These are phyloP conservation scores for Glycine tomentella DNA, from an alignment of 306 rosid species.

Conservation along the genomic window DNA sequence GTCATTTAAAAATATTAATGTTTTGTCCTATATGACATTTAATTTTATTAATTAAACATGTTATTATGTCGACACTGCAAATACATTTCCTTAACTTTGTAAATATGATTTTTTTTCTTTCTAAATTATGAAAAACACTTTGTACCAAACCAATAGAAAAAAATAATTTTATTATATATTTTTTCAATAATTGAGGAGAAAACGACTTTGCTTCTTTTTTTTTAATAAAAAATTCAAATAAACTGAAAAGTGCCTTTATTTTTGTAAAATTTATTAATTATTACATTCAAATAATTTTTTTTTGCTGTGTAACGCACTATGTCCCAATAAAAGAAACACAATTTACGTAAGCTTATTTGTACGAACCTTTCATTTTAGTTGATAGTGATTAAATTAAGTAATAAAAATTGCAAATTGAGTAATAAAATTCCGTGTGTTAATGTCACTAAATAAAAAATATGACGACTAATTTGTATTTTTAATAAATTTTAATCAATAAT, in stretches of 20 bases:
- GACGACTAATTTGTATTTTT: no score
- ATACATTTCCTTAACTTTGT: not conserved
- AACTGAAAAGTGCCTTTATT: not conserved
- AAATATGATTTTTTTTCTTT: not conserved
- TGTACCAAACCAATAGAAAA: not conserved
- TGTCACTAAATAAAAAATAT: no score
- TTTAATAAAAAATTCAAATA: not conserved
- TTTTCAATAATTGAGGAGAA: not conserved
- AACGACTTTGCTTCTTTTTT: not conserved
- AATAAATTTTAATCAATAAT: no score
- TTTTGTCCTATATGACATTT: not conserved
- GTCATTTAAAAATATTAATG: no score
- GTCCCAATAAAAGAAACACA: not conserved
- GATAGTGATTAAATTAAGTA: not conserved
- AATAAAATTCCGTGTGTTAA: not conserved
- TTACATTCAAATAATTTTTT: not conserved
- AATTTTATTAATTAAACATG: not conserved
- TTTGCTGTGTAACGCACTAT: not conserved
- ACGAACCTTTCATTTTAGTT: not conserved
- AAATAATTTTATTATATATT: not conserved
- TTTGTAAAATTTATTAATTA: not conserved
- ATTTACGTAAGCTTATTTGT: not conserved
- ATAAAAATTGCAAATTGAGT: not conserved
- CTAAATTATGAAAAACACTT: not conserved
- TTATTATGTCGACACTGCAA: not conserved